Evolutionary conservation across 805 yeast genomes (phyloP).

Genomic region (Spathaspora passalidarum): DNA sequence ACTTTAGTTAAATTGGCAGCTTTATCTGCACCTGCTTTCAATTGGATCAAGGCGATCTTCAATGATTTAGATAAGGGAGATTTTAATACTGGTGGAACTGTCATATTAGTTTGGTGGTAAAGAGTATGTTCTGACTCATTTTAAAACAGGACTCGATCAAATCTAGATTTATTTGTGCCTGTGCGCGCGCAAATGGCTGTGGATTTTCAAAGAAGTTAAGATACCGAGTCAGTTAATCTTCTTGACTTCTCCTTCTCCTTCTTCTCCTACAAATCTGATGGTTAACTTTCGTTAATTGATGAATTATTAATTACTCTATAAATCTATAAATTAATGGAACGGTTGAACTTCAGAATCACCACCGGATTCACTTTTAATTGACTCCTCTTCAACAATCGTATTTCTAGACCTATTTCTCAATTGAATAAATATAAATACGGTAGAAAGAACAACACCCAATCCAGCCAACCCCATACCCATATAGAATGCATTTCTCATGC

Average conservation of each 20-base stretch:
- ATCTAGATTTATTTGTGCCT: no score
- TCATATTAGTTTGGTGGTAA: neutral
- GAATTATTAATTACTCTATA: neutral
- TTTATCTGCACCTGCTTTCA: conserved; percentile 80
- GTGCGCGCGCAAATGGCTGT: neutral
- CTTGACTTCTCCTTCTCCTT: no score
- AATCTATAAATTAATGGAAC: neutral
- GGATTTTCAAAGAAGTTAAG: no score
- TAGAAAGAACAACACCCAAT: conserved; percentile 21
- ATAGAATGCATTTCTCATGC: conserved; percentile 23
- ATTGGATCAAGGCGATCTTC: conserved; percentile 81
- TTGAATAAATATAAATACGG: conserved; percentile 14
- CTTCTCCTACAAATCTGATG: no score
- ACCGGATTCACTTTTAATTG: neutral
- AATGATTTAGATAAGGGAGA: conserved; percentile 52
- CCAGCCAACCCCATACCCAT: conserved; percentile 37
- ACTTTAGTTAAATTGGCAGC: conserved; percentile 72
- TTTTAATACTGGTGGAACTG: conserved; percentile 20
- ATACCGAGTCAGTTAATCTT: no score
- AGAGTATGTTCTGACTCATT: no score
- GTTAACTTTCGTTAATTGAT: no score
- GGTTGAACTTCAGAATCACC: neutral
- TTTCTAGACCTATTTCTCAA: neutral
- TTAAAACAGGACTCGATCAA: no score
- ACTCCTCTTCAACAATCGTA: neutral